These are phyloP conservation scores for Coemansia sp. DNA, from an alignment of 192 early-diverging fungal genomes.

Conservation along the genomic window DNA sequence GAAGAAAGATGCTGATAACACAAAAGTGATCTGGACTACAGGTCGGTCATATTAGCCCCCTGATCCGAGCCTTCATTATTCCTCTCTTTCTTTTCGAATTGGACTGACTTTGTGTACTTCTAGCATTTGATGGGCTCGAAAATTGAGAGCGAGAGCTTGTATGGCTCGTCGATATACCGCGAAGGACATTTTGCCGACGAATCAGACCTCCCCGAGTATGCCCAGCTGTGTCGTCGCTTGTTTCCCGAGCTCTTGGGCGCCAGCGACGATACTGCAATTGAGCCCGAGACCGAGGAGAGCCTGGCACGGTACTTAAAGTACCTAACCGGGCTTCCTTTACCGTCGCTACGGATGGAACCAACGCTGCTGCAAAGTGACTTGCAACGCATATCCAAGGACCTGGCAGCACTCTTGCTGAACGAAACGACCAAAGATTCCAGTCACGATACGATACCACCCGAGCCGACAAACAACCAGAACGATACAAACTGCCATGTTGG, in stretches of 20 bases:
- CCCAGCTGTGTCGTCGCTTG: conserved; percentile 43
- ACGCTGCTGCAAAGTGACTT: conserved; percentile 42
- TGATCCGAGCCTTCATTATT: background rate
- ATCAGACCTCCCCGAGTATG: conserved; percentile 46
- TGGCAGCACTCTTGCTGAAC: conserved; percentile 42
- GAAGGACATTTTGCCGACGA: conserved; percentile 35
- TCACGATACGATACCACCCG: background rate
- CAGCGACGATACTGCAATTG: conserved; percentile 11
- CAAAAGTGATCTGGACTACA: background rate
- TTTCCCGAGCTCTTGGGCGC: conserved; percentile 25
- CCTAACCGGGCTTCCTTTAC: conserved; percentile 36
- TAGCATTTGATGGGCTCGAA: conserved; percentile 17
- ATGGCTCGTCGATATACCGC: conserved; percentile 46
- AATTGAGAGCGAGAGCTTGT: conserved; percentile 42
- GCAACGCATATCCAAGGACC: conserved; percentile 49
- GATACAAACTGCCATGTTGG: background rate
- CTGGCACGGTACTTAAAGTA: conserved; percentile 51
- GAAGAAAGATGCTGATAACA: background rate
- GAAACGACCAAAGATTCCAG: conserved; percentile 12
- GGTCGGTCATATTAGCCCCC: background rate
- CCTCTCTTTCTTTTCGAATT: background rate
- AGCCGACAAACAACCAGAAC: conserved; percentile 4
- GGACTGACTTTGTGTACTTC: background rate
- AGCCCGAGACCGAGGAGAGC: conserved; percentile 36
- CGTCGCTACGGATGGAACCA: conserved; percentile 46